Base-by-base conservation (phyloP, 441 rosid species). In the Metrosideros polymorpha region DNA sequence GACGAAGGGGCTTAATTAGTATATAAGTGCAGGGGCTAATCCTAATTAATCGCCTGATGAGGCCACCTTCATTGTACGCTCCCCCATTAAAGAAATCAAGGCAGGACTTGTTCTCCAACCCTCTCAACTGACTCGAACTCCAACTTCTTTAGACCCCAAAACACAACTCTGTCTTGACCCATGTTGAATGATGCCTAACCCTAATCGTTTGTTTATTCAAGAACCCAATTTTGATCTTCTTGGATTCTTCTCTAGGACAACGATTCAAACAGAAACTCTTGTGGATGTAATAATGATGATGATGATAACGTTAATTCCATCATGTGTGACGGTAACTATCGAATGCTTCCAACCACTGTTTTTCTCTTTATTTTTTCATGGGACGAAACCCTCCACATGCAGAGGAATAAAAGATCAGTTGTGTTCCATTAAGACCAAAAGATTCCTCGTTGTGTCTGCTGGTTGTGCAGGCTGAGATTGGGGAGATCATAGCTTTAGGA, bases 161-260 rank as follows among this genome's bases (percentile, higher is more conserved):
- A 59, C 79, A 22, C 43, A 35, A 3, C 25, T 22, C 45, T 85
- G 91, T 57, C 86, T 85, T 6, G 89, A 87, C 85, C 52, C 85
- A 13, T 75, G 85, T 86, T 84, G 86, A 84, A 84, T 85, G 61
- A 87, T 39, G 22, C 45, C 45, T 2, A 24, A 55, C 43, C 86
- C 51, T 47, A 19, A 7, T 5, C 15, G 15, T 66, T 25, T 29
- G 76, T 61, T 66, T 84, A 84, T 52, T 52, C 19, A 54, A 29
- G 86, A 84, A 83, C 25, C 71, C 42, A 19, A 19, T 42, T 85
- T 82, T 42, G 18, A 85, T 85, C 87, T 86, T 8, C 84, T 88
- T 87, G 89, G 89, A 86, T 39, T 87, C 84, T 85, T 57, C 71
- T 87, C 86, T 66, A 84, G 91, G 88, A 61, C 77, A 5, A 45